Percentiles rank a stretch among this genome's conserved stretches.
Evolutionary conservation across 805 yeast genomes (phyloP).

Genomic region (Metschnikowia peoriensis): DNA sequence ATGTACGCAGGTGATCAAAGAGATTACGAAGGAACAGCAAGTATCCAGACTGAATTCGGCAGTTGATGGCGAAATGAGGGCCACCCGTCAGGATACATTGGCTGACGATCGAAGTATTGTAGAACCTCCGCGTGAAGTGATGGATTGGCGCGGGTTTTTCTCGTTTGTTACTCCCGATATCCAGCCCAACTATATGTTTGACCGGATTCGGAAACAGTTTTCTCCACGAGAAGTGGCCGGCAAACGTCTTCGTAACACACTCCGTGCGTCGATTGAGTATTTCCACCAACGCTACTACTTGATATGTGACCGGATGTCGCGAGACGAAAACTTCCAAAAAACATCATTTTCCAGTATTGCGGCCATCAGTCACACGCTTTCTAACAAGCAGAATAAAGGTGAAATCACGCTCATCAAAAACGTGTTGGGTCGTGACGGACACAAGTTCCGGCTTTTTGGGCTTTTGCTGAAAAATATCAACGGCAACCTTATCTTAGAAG

Average conservation of each 20-base stretch:
- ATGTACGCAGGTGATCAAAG: slow-evolving; percentile 60
- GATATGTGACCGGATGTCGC: slow-evolving; percentile 63
- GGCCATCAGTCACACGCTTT: slow-evolving; percentile 33
- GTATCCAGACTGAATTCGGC: background rate
- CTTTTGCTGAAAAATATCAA: slow-evolving; percentile 58
- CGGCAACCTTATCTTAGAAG: slow-evolving; percentile 79
- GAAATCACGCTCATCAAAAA: slow-evolving; percentile 74
- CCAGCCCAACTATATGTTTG: slow-evolving; percentile 66
- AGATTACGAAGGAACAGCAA: slow-evolving; percentile 32
- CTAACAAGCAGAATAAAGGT: slow-evolving; percentile 12
- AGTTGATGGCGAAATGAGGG: slow-evolving; percentile 3
- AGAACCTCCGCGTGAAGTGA: slow-evolving; percentile 19
- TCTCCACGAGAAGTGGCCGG: slow-evolving; percentile 14
- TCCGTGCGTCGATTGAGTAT: slow-evolving; percentile 32
- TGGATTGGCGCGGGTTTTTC: slow-evolving; percentile 75
- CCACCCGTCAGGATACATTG: slow-evolving; percentile 21
- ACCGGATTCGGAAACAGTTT: slow-evolving; percentile 61
- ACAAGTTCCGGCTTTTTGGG: slow-evolving; percentile 75
- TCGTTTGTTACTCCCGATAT: slow-evolving; percentile 59
- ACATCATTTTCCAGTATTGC: slow-evolving; percentile 43
- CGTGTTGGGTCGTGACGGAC: slow-evolving; percentile 79
- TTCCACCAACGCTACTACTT: slow-evolving; percentile 59
- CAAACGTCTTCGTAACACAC: slow-evolving; percentile 12
- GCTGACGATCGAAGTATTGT: slow-evolving; percentile 13
- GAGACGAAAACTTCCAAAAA: slow-evolving; percentile 74